Evolutionary conservation across 306 rosid species (phyloP).

Genomic region (Rosa chinensis): DNA sequence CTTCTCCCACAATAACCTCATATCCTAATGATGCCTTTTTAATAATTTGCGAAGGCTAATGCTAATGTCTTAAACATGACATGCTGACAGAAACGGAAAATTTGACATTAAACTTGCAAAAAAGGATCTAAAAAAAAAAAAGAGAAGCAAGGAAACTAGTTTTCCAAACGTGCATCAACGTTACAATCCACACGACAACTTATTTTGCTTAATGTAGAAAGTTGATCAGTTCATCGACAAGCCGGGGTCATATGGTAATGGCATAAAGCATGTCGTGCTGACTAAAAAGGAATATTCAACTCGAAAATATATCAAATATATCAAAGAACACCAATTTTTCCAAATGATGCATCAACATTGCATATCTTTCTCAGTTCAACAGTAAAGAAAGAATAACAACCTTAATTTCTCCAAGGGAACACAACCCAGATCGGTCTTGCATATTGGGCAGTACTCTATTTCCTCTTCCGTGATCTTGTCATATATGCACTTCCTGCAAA

Average conservation of each 20-base stretch:
- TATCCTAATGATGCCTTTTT: not conserved
- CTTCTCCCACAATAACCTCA: slow-evolving; percentile 2
- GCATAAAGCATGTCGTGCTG: not conserved
- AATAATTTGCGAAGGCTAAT: not conserved
- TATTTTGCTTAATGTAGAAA: not conserved
- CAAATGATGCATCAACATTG: not conserved
- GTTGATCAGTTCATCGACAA: not conserved
- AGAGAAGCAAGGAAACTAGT: not conserved
- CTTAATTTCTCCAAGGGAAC: slow-evolving; percentile 67
- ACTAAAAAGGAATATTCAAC: not conserved
- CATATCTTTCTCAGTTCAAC: not conserved
- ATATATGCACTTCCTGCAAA: slow-evolving; percentile 88
- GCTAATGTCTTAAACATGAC: not conserved
- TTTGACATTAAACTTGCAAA: not conserved
- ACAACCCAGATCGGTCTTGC: slow-evolving; percentile 60
- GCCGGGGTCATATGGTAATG: not conserved
- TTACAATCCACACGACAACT: not conserved
- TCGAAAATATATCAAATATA: not conserved
- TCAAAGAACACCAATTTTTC: not conserved
- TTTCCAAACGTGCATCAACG: not conserved
- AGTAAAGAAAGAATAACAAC: slow-evolving; percentile 31
- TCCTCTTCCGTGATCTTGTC: slow-evolving; percentile 60
- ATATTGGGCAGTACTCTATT: slow-evolving; percentile 65
- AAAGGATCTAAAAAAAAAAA: not conserved
- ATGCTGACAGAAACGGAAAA: not conserved